These are phyloP conservation scores for Stagonosporopsis tanaceti DNA, from an alignment of 2,329 filamentous ascomycete species.

Conservation along the genomic window DNA sequence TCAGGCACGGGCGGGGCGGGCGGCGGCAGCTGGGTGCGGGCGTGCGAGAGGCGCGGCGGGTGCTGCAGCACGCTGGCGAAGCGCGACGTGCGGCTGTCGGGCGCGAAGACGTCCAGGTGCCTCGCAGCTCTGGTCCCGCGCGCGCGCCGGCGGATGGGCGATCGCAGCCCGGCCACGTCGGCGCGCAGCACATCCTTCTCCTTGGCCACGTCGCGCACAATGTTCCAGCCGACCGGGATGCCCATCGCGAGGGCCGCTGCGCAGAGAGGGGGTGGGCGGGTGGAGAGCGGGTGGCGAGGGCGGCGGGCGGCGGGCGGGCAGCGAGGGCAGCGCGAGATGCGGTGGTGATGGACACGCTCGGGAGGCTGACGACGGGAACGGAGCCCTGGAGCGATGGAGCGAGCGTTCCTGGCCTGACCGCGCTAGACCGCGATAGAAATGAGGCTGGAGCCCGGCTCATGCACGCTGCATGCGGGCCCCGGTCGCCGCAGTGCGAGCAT, in stretches of 20 bases:
- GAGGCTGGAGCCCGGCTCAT: background rate
- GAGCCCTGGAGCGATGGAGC: slow-evolving; percentile 6
- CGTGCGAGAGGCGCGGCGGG: slow-evolving; percentile 25
- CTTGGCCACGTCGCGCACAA: slow-evolving; percentile 60
- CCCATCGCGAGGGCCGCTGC: slow-evolving; percentile 51
- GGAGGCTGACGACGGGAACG: background rate
- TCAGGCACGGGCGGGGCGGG: slow-evolving; percentile 48
- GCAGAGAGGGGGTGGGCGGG: background rate
- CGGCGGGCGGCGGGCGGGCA: background rate
- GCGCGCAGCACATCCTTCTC: slow-evolving; percentile 57
- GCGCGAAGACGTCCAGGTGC: slow-evolving; percentile 25
- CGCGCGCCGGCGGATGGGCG: slow-evolving; percentile 64
- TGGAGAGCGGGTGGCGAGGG: background rate
- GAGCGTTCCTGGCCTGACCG: slow-evolving; percentile 9
- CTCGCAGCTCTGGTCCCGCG: slow-evolving; percentile 33
- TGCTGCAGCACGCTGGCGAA: slow-evolving; percentile 17
- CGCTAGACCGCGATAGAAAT: slow-evolving; percentile 5
- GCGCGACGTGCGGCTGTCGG: slow-evolving; percentile 19
- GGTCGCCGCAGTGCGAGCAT: background rate
- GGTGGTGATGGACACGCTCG: slow-evolving; percentile 33
- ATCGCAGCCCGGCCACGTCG: slow-evolving; percentile 63
- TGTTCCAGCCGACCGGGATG: slow-evolving; percentile 56
- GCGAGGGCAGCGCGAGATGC: background rate
- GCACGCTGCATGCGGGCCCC: slow-evolving; percentile 11
- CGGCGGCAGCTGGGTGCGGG: slow-evolving; percentile 31